phyloP scores from a whole-genome alignment of 2,329 filamentous ascomycete species.

The Zopfia rhizophila region DNA sequence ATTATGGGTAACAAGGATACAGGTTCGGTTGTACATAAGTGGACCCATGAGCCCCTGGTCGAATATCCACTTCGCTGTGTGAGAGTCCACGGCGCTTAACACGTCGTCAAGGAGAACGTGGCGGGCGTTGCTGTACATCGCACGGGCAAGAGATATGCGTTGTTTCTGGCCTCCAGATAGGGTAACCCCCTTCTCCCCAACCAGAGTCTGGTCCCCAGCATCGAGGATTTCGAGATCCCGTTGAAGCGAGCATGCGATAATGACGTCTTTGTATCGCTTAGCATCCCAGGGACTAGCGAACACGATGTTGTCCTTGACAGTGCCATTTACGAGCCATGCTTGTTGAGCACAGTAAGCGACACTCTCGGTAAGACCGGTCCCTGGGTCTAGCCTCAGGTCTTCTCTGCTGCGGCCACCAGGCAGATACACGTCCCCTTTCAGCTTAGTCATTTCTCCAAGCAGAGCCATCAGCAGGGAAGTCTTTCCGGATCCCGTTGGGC shows the following conservation, averaged over 20 bases:
- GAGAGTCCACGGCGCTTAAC: conserved; percentile 94
- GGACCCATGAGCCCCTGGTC: conserved; percentile 89
- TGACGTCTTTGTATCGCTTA: conserved; percentile 84
- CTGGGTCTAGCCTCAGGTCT: conserved; percentile 81
- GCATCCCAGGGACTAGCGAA: conserved; percentile 86
- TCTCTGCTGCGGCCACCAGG: conserved; percentile 88
- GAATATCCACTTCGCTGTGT: conserved; percentile 98
- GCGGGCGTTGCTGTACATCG: conserved; percentile 93
- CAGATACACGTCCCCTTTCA: conserved; percentile 83
- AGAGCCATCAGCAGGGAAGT: conserved; percentile 96
- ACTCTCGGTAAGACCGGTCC: conserved; percentile 88
- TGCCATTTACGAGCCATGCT: conserved; percentile 96
- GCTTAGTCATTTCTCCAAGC: conserved; percentile 91
- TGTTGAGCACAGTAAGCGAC: conserved; percentile 97
- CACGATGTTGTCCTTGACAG: conserved; percentile 94
- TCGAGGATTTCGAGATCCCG: conserved; percentile 93
- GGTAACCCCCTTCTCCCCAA: conserved; percentile 97
- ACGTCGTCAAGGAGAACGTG: conserved; percentile 95
- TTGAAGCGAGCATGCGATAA: conserved; percentile 90
- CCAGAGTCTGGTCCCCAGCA: conserved; percentile 89
- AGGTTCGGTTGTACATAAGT: conserved; percentile 88
- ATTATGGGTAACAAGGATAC: conserved; percentile 96
- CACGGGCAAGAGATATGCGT: conserved; percentile 93
- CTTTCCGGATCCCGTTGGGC: conserved; percentile 94
- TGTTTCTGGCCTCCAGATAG: conserved; percentile 98